Evolutionary conservation across 805 yeast species (phyloP).

Genomic region (Metschnikowia santaceciliae): DNA sequence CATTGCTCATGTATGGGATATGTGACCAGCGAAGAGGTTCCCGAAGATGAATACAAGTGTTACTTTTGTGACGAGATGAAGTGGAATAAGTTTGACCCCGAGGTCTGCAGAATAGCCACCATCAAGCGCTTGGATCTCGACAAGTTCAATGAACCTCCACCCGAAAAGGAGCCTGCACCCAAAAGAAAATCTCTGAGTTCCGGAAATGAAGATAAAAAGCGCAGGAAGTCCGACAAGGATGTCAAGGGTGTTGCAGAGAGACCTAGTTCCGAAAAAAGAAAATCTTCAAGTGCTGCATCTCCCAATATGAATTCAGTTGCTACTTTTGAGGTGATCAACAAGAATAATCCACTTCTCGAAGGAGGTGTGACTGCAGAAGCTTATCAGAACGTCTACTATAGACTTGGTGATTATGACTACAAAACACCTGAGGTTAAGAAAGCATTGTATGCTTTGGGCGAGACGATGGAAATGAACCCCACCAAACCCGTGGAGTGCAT

Average conservation of each 20-base stretch:
- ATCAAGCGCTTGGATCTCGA: conserved; percentile 29
- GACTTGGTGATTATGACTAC: conserved; percentile 44
- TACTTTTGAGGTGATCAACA: conserved; percentile 24
- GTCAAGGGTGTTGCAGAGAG: conserved; percentile 6
- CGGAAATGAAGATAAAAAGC: conserved; percentile 33
- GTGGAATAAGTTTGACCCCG: conserved; percentile 43
- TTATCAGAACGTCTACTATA: conserved; percentile 51
- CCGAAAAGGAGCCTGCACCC: conserved; percentile 10
- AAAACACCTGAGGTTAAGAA: conserved; percentile 32
- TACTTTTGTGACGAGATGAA: conserved; percentile 59
- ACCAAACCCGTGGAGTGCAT: conserved; percentile 24
- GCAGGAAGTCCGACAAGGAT: conserved; percentile 20
- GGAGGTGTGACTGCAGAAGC: conserved; percentile 41
- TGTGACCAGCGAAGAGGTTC: conserved; percentile 65
- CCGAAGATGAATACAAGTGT: conserved; percentile 74
- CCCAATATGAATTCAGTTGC: conserved; percentile 5
- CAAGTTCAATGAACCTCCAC: conserved; percentile 18
- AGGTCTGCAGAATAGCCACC: conserved; percentile 28
- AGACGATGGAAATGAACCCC: conserved; percentile 22
- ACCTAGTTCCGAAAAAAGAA: conserved; percentile 11
- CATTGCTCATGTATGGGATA: conserved; percentile 90
- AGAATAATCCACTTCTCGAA: conserved; percentile 40
- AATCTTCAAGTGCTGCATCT: conserved; percentile 9
- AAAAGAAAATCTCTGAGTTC: conserved; percentile 19
- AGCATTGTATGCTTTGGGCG: conserved; percentile 20